Evolutionary conservation across 2,329 filamentous ascomycete genomes (phyloP), one percentile per base, ranked within the genome.

Genomic region (Colletotrichum sublineola): DNA sequence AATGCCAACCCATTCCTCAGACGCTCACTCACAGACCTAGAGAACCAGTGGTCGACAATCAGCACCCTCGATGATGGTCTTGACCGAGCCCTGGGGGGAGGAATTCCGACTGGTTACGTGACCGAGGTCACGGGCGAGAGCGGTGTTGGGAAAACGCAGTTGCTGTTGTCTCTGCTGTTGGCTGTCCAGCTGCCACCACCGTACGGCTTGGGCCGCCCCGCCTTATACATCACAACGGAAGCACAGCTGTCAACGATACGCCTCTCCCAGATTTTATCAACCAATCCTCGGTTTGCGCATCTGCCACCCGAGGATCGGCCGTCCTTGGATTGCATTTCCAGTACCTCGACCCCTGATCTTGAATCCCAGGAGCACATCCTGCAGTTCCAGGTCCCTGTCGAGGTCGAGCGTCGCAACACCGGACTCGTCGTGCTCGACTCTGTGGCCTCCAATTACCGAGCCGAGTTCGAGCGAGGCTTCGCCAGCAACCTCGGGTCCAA

Each of bases 321-420:
- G 0, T 93, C 93, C 0, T 87, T 98, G 6, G 91, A 94, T 80
- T 87, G 88, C 75, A 91, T 99, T 74, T 88, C 95, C 77, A 94
- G 92, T 80, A 93, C 96, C 75, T 91, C 92, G 62, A 95, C 94
- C 12, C 93, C 94, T 42, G 95, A 98, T 80, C 90, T 98, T 68
- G 96, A 98, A 82, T 92, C 93, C 0, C 96, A 99, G 82, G 96
- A 98, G 72, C 96, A 98, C 82, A 97, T 99, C 78, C 86, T 98
- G 36, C 91, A 91, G 75, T 98, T 94, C 82, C 96, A 99, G 81
- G 91, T 98, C 7, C 96, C 96, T 1, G 92, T 97, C 24, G 91
- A 95, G 38, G 90, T 97, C 29, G 85, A 89, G 75, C 90, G 93
- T 58, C 91, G 94, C 80, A 88, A 92, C 73, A 86, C 97, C 64